Percentiles rank a stretch among this genome's conserved stretches.
These are phyloP conservation scores for Skeletonema potamos DNA, from an alignment of 108 stramenopile species.

Conservation along the genomic window DNA sequence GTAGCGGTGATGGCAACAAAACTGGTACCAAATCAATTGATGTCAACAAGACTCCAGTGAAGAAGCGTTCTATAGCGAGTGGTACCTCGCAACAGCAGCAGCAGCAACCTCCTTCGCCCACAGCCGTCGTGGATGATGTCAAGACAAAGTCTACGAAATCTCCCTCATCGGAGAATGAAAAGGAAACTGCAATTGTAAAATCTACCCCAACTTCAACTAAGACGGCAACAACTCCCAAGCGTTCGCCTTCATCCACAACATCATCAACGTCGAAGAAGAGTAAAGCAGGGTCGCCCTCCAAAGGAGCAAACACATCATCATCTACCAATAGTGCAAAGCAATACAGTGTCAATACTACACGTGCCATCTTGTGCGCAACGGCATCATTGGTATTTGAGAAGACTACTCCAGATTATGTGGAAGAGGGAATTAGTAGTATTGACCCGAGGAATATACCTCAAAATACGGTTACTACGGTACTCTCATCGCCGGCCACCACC, in stretches of 20 bases:
- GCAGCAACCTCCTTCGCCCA: background rate
- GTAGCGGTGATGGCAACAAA: background rate
- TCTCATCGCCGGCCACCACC: background rate
- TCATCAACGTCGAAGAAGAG: background rate
- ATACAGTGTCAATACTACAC: constrained; percentile 29
- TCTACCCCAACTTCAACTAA: background rate
- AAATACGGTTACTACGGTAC: background rate
- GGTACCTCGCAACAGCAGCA: background rate
- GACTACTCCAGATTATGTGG: constrained; percentile 51
- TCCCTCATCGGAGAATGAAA: background rate
- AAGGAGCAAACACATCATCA: background rate
- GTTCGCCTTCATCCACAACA: background rate
- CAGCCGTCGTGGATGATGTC: background rate
- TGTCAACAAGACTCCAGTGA: background rate
- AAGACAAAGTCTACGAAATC: background rate
- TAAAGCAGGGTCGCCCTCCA: background rate
- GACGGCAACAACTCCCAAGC: background rate
- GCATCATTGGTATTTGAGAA: constrained; percentile 61
- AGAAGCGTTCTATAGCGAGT: background rate
- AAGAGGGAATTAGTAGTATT: background rate
- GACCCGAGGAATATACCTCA: constrained; percentile 2
- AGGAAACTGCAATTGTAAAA: background rate
- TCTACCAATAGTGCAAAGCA: background rate
- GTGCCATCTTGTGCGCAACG: constrained; percentile 72
- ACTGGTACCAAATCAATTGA: too few relatives aligned